These are phyloP conservation scores for Aspergillus homomorphus DNA, from an alignment of 495 filamentous ascomycete species.

Conservation along the genomic window DNA sequence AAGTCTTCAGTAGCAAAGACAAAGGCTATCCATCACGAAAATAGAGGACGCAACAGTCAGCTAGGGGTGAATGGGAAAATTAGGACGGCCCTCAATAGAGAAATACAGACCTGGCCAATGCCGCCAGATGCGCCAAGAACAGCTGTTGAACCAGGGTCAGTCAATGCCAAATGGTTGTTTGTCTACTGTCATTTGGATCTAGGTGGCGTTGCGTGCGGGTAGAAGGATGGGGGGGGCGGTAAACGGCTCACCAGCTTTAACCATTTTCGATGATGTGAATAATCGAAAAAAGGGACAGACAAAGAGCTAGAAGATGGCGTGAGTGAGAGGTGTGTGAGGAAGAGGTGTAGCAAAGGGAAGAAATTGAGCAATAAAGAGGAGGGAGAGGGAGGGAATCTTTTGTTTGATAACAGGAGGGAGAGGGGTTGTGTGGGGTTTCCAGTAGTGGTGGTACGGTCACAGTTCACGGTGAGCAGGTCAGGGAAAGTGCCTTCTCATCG, in stretches of 20 bases:
- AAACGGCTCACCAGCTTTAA: slow-evolving; percentile 72
- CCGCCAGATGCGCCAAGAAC: slow-evolving; percentile 96
- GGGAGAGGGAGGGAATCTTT: background rate
- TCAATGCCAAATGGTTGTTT: slow-evolving; percentile 1
- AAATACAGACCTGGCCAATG: slow-evolving; percentile 82
- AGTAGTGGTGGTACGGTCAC: background rate
- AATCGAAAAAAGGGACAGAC: background rate
- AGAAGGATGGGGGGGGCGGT: background rate
- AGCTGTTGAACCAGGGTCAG: slow-evolving; percentile 45
- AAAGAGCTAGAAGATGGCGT: background rate
- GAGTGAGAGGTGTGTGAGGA: slow-evolving; percentile 11
- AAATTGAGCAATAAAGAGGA: too few species aligned
- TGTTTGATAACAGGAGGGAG: background rate
- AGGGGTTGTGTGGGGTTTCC: background rate
- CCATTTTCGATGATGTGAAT: slow-evolving; percentile 56
- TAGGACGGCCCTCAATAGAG: background rate
- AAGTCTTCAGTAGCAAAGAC: slow-evolving; percentile 89
- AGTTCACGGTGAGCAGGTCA: slow-evolving; percentile 3
- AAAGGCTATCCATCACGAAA: slow-evolving; percentile 61
- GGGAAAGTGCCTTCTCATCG: slow-evolving; percentile 1
- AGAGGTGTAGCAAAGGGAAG: slow-evolving; percentile 18
- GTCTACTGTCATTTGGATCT: background rate
- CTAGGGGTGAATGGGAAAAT: background rate
- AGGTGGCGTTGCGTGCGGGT: background rate
- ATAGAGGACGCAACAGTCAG: background rate